Percentiles rank a stretch among this genome's conserved stretches.
Conservation (phyloP, 306 rosid species). For the Prunus salicina region DNA sequence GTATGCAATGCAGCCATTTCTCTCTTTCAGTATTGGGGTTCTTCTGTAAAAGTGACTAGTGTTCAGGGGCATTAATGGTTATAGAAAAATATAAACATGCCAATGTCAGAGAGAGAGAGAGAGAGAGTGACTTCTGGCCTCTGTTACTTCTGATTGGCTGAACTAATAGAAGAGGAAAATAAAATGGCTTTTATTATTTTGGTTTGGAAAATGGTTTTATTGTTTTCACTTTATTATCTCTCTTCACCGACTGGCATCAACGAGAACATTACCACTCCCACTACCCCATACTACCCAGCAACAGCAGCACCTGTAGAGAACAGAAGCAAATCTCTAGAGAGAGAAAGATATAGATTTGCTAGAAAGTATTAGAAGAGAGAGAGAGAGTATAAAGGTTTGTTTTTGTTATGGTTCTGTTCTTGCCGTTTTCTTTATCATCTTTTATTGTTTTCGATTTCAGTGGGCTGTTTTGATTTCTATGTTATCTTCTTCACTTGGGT, state of each 20-base stretch:
- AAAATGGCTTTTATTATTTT: background rate
- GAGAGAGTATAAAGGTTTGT: background rate
- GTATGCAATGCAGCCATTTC: conserved; percentile 4
- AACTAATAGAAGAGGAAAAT: conserved; percentile 20
- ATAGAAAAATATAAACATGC: conserved; percentile 1
- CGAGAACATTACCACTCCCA: conserved; percentile 17
- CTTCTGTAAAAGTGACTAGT: background rate
- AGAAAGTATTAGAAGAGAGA: background rate
- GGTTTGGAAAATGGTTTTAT: background rate
- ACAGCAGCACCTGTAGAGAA: conserved; percentile 15
- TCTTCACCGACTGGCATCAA: conserved; percentile 23
- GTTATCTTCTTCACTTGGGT: conserved; percentile 34
- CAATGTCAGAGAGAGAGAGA: conserved; percentile 25
- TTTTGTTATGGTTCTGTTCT: conserved; percentile 15
- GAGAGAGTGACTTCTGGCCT: conserved; percentile 31
- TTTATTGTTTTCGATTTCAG: background rate
- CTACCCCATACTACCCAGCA: conserved; percentile 14
- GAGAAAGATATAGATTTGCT: background rate
- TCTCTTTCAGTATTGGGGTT: conserved; percentile 1
- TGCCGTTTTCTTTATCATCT: conserved; percentile 1
- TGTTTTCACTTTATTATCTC: conserved; percentile 20
- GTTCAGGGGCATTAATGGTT: conserved; percentile 35
- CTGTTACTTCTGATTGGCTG: conserved; percentile 54
- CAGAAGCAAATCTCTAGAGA: conserved; percentile 3
- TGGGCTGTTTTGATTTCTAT: conserved; percentile 33